Evolutionary conservation across 1,284 basidiomycete genomes (phyloP), one percentile per base, ranked within the genome.

Genomic region (Mycena citricolor): DNA sequence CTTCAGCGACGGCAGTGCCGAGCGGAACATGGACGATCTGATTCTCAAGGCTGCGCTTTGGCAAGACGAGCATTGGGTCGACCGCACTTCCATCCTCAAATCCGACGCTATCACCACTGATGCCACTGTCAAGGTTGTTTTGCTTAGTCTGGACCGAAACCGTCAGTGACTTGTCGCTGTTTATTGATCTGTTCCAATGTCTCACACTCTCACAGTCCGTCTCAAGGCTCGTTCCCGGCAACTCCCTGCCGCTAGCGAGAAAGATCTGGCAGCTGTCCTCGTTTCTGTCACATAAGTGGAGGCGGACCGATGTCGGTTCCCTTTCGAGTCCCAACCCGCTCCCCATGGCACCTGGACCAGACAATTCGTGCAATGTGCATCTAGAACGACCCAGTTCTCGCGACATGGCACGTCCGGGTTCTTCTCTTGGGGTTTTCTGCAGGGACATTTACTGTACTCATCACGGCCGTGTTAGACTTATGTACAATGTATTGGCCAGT

Each of bases 81-180:
- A 97, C 66, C 81, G 94, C 11, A 83, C 89, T 0, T 69, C 70
- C 14, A 68, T 91, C 61, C 72, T 95, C 39, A 78, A 79, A 40
- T 64, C 63, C 20, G 58, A 59, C 26, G 58, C 55, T 11, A 52
- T 57, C 8, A 51, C 61, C 2, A 58, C 62, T 34, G 69, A 73
- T 25, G 62, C 64, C 14, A 79, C 83, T 25, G 79, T 84, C 26
- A 93, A 92, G 67, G 93, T 95, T 31, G 82, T 94, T 1, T 68
- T 99, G 29, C 73, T 98, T 33, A 95, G 86, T 56, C 79, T 95
- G 52, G 95, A 99, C 67, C 82, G 94, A 24, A 97, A 95, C 77
- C 64, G 87, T 90, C 57, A 69, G 87, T 79, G 8, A n/a, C 41
- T 39, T 35, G 42, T 21, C 41, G 32, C 51, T 46, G n/a, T 39